Evolutionary conservation across 495 filamentous ascomycete genomes (phyloP).

Genomic region (Aspergillus bridgeri): DNA sequence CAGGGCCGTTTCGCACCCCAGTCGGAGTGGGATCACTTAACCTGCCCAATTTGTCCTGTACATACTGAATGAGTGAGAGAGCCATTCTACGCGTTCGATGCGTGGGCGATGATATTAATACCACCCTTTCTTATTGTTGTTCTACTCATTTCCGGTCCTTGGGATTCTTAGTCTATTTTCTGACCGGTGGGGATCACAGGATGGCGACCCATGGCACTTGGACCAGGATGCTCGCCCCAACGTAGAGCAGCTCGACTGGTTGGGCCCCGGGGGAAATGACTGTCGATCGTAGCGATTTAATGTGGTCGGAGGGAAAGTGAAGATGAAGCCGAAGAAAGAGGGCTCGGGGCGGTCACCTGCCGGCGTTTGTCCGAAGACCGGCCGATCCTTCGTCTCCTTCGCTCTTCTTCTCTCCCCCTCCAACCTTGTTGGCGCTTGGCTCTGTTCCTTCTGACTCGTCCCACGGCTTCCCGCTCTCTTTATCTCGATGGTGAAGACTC

Average conservation of each 20-base stretch:
- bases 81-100: slow-evolving; percentile 32
- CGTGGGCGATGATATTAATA: background rate
- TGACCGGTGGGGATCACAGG: background rate
- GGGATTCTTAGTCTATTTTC: background rate
- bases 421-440: background rate
- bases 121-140: slow-evolving; percentile 3
- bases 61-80: slow-evolving; percentile 38
- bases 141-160: background rate
- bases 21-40: slow-evolving; percentile 16
- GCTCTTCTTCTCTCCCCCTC: background rate
- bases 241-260: background rate
- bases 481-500: background rate
- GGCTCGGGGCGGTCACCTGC: background rate
- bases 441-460: background rate
- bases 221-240: background rate
- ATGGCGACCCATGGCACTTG: background rate
- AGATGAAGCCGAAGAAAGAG: background rate
- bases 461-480: background rate
- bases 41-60: slow-evolving; percentile 26
- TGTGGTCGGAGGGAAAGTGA: too few species aligned
- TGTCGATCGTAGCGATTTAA: background rate
- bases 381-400: background rate
- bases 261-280: background rate
- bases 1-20: slow-evolving; percentile 15
- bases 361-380: background rate